These are phyloP conservation scores for Candida parachauliodes DNA, from an alignment of 805 yeast genomes.

Conservation along the genomic window DNA sequence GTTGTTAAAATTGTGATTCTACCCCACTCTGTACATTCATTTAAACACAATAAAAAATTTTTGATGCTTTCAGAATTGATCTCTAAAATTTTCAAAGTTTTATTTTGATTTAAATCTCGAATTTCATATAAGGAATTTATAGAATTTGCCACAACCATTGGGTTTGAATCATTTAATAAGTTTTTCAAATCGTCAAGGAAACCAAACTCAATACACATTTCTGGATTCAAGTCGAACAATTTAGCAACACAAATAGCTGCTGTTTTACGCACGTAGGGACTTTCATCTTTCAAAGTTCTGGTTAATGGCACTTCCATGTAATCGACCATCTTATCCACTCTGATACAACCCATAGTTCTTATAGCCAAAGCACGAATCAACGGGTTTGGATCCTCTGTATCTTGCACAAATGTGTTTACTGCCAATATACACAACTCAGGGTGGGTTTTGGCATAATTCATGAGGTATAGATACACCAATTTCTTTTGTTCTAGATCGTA, in stretches of 20 bases:
- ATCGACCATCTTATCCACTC: conserved; percentile 93
- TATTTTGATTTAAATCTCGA: conserved; percentile 58
- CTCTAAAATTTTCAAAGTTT: conserved; percentile 31
- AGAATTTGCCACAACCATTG: conserved; percentile 96
- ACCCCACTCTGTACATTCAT: conserved; percentile 99
- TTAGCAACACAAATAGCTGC: conserved; percentile 98
- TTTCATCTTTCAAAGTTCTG: conserved; percentile 83
- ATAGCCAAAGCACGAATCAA: conserved; percentile 93
- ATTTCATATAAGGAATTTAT: conserved; percentile 84
- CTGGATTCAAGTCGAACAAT: conserved; percentile 78
- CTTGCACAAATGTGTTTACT: conserved; percentile 93
- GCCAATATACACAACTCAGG: conserved; percentile 96
- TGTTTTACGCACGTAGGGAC: conserved; percentile 95
- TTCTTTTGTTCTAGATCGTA: conserved; percentile 96
- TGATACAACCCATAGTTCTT: conserved; percentile 96
- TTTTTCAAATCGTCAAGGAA: conserved; percentile 65
- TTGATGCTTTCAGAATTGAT: conserved; percentile 43
- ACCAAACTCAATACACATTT: conserved; percentile 81
- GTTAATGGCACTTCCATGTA: conserved; percentile 88
- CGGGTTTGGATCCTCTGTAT: conserved; percentile 95
- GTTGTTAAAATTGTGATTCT: conserved; percentile 85
- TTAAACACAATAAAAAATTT: conserved; percentile 75
- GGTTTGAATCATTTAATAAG: conserved; percentile 81
- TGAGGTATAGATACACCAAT: conserved; percentile 86
- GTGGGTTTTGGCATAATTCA: conserved; percentile 96